These are phyloP conservation scores for Eragrostis nindensis DNA, from an alignment of 176 grass and related monocot genomes.

Conservation along the genomic window DNA sequence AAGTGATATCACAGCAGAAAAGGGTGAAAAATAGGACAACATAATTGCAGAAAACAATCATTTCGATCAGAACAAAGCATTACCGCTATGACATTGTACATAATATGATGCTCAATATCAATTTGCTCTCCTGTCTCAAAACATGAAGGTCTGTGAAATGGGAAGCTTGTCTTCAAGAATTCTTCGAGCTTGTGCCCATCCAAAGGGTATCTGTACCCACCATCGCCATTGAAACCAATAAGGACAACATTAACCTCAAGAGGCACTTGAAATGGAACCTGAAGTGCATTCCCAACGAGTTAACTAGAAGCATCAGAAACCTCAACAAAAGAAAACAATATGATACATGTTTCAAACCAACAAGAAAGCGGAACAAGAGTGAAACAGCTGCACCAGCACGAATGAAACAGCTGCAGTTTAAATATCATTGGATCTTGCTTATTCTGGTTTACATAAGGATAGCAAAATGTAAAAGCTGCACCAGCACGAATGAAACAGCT, in stretches of 20 bases:
- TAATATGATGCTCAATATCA: slow-evolving; percentile 98
- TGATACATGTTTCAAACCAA: not conserved
- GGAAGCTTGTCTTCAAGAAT: slow-evolving; percentile 86
- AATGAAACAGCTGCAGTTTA: not conserved
- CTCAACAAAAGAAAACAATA: not conserved
- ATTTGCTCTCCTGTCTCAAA: slow-evolving; percentile 94
- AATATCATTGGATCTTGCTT: slow-evolving; percentile 24
- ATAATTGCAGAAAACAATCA: slow-evolving; percentile 21
- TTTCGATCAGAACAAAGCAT: slow-evolving; percentile 27
- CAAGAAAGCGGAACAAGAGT: not conserved
- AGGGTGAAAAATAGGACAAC: slow-evolving; percentile 12
- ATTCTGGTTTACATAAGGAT: not conserved
- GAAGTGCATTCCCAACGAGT: slow-evolving; percentile 42
- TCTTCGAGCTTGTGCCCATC: slow-evolving; percentile 85
- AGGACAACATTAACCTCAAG: slow-evolving; percentile 97
- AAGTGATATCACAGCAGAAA: slow-evolving; percentile 37
- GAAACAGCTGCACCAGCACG: too few species aligned
- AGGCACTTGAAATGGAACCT: slow-evolving; percentile 99
- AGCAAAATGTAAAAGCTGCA: not conserved
- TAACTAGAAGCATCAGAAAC: slow-evolving; percentile 1
- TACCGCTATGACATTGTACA: slow-evolving; percentile 94
- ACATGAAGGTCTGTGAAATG: slow-evolving; percentile 89
- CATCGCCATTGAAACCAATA: slow-evolving; percentile 93
- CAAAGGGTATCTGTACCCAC: slow-evolving; percentile 84
- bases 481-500: not conserved